These are phyloP conservation scores for Lentithecium fluviatile DNA, from an alignment of 495 filamentous ascomycete species.

Conservation along the genomic window DNA sequence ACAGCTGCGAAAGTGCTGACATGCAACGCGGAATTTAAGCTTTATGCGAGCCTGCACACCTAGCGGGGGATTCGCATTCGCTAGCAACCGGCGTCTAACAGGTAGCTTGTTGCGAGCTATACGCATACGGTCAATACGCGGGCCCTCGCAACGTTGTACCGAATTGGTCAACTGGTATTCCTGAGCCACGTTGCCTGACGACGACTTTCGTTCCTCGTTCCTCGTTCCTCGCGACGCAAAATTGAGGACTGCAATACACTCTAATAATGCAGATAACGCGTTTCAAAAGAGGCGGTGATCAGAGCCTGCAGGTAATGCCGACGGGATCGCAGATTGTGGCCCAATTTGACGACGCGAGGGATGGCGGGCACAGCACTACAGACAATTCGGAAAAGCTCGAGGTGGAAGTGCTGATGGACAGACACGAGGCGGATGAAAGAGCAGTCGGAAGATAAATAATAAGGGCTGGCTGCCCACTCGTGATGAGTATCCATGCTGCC, in stretches of 20 bases:
- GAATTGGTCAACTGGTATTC: not conserved
- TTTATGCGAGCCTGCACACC: not conserved
- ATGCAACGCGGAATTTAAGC: conserved; percentile 7
- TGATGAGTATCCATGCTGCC: not conserved
- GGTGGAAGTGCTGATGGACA: not conserved
- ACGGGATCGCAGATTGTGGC: not conserved
- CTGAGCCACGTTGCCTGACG: conserved; percentile 32
- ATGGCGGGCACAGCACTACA: not conserved
- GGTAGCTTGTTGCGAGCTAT: not conserved
- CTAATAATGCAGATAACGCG: not conserved
- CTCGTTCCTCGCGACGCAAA: not conserved
- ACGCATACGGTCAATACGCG: conserved; percentile 14
- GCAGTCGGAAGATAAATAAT: conserved; percentile 1
- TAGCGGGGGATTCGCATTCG: not conserved
- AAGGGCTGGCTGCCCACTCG: not conserved
- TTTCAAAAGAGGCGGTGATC: not conserved
- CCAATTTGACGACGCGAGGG: not conserved
- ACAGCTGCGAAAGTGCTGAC: conserved; percentile 17
- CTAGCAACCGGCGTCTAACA: not conserved
- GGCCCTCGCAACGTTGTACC: conserved; percentile 23
- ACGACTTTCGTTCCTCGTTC: conserved; percentile 2
- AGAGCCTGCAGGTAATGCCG: not conserved
- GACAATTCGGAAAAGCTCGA: not conserved
- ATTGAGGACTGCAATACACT: not conserved
- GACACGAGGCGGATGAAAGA: not conserved